phyloP scores from a whole-genome alignment of 1,284 basidiomycete species.

The Trichosporon ovoides region DNA sequence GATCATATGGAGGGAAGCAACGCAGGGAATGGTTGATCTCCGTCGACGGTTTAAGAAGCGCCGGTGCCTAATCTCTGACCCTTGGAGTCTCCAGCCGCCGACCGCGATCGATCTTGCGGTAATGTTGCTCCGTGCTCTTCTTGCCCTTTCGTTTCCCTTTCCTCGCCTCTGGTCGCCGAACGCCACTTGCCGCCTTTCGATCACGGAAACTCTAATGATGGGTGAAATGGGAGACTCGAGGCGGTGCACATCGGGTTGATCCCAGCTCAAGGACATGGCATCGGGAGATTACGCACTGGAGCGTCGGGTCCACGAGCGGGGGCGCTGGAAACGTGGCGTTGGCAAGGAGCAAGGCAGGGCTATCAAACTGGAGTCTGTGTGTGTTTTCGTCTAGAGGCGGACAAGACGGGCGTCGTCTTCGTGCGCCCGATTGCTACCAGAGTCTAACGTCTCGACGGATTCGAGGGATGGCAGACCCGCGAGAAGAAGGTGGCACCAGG shows the following conservation, averaged over 20 bases:
- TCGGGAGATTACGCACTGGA: slow-evolving; percentile 3
- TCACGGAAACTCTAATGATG: background rate
- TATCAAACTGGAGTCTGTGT: background rate
- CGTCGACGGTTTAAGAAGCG: too few relatives aligned
- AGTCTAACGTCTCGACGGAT: background rate
- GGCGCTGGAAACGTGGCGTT: slow-evolving; percentile 2
- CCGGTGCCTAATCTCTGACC: background rate
- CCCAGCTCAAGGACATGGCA: background rate
- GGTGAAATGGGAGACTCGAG: background rate
- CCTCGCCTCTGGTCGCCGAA: background rate
- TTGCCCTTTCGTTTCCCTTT: background rate
- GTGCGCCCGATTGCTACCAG: background rate
- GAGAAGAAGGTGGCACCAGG: too few relatives aligned
- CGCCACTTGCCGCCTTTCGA: background rate
- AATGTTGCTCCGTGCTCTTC: background rate
- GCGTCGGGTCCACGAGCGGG: background rate
- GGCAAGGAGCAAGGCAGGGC: background rate
- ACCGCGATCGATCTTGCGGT: background rate
- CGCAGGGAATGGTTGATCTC: too few relatives aligned
- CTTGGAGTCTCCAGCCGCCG: background rate
- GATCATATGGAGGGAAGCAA: too few relatives aligned
- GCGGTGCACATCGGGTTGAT: background rate
- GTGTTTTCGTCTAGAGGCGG: background rate
- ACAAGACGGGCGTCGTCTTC: background rate
- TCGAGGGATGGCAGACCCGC: too few relatives aligned